Evolutionary conservation across 345 rosid species (phyloP).

Genomic region (Geranium brycei): DNA sequence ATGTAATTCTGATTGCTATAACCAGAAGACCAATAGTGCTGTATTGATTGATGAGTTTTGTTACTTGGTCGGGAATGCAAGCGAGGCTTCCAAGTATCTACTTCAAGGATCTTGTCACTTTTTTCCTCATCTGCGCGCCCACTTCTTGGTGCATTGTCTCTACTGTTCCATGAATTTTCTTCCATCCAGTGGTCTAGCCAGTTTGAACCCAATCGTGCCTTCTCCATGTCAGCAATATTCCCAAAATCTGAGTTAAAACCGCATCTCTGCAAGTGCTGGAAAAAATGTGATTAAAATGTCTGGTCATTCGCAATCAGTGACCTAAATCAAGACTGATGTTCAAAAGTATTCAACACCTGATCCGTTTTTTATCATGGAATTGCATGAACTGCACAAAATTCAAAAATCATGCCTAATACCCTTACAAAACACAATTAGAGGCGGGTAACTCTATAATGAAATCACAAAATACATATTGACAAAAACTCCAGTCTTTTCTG

Average conservation of each 20-base stretch:
- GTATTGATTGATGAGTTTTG: conserved; percentile 17
- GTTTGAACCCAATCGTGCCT: conserved; percentile 31
- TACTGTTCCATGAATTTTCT: conserved; percentile 32
- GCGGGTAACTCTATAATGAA: too few relatives aligned
- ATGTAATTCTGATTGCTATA: conserved; percentile 26
- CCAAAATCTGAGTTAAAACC: conserved; percentile 34
- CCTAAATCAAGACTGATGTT: too few relatives aligned
- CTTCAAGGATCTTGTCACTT: conserved; percentile 77
- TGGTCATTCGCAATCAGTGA: background rate
- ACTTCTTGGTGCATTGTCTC: conserved; percentile 14
- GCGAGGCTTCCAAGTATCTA: conserved; percentile 91
- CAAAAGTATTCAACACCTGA: too few relatives aligned
- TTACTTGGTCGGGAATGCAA: conserved; percentile 20
- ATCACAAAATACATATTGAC: too few relatives aligned
- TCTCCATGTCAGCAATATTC: conserved; percentile 22
- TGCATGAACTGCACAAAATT: too few relatives aligned
- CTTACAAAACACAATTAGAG: too few relatives aligned
- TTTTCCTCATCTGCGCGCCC: conserved; percentile 35
- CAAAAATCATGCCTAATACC: too few relatives aligned
- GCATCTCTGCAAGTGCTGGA: conserved; percentile 30
- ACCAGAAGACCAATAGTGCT: conserved; percentile 16
- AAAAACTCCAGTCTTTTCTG: too few relatives aligned
- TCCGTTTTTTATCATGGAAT: too few relatives aligned
- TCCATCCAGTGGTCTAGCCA: conserved; percentile 85
- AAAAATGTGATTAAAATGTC: conserved; percentile 4